Evolutionary conservation across 2,329 filamentous ascomycete species (phyloP), one percentile per base, ranked within the genome.

Genomic region (Diatrype stigma): DNA sequence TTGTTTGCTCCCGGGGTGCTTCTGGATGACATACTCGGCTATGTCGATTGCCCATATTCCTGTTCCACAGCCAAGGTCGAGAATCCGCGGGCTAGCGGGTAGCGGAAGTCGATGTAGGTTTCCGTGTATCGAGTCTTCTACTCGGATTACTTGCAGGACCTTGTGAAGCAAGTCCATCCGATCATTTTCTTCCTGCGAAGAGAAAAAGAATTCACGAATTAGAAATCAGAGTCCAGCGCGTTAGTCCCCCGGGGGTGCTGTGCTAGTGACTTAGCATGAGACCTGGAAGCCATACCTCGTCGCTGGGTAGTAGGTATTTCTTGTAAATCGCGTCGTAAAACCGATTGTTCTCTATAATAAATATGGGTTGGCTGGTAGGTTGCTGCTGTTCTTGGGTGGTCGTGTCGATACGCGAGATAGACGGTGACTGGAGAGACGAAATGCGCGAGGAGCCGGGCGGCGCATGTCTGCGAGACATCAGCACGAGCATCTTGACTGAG

Each of bases 41-140:
- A 96, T 87, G 59, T 93, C 87, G 60, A 95, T 89, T 38, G 87
- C 83, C 93, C 93, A 97, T 54, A 96, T 93, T 37, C 90, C 91
- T 1, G 90, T 96, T 19, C 92, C 93, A 56, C 87, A 92, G 40
- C 91, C 93, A 49, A 96, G 65, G 62, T 87, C 84, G 40, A 87
- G 65, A 45, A 87, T 76, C 47, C 73, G 70, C 2, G 71, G 70
- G 2, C 64, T 58, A 19, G 47, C 58, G 34, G 67, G 66, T 11
- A 69, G 50, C n/a, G 38, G 62, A 54, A 81, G 75, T 11, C 58
- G 54, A 50, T 59, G 60, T 21, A 67, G 28, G 63, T 64, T 56
- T 50, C 48, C 50, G 26, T 60, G 51, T 38, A 50, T 23, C 32
- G 56, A 45, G 45, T 55, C 51, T 2, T 76, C 67, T 35, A 78